phyloP scores from a whole-genome alignment of 2,329 filamentous ascomycete species.

The Colletotrichum cordylinicola region DNA sequence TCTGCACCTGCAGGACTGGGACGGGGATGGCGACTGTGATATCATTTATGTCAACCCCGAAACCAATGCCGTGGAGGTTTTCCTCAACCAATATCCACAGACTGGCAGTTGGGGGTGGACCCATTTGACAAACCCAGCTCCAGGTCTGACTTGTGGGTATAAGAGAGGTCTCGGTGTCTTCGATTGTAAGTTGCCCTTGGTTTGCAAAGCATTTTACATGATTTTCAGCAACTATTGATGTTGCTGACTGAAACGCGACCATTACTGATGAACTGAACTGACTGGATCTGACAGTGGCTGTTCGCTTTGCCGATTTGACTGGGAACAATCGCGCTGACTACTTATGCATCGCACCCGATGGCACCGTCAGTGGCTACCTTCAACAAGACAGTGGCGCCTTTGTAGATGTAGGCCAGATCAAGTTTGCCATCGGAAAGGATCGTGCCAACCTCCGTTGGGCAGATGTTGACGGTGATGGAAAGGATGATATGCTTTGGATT shows the following conservation, averaged over 20 bases:
- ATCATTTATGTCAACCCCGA: conserved; percentile 34
- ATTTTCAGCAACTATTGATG: neutral
- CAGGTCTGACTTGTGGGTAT: conserved; percentile 26
- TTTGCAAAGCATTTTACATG: fast-evolving
- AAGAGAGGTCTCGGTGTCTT: conserved; percentile 26
- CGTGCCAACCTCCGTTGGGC: conserved; percentile 40
- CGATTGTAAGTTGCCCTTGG: conserved; percentile 15
- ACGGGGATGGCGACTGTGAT: conserved; percentile 39
- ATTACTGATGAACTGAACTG: neutral
- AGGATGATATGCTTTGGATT: conserved; percentile 36
- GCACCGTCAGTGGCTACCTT: conserved; percentile 27
- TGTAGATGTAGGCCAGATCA: conserved; percentile 31
- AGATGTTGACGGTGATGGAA: conserved; percentile 42
- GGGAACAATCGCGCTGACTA: conserved; percentile 34
- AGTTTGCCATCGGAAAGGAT: conserved; percentile 31
- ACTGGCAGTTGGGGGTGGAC: neutral
- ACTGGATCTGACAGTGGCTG: neutral
- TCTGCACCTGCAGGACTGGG: conserved; percentile 40
- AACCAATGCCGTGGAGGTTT: conserved; percentile 28
- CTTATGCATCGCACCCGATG: conserved; percentile 35
- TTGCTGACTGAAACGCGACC: neutral
- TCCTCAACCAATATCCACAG: conserved; percentile 25
- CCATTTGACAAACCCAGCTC: neutral
- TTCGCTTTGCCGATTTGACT: conserved; percentile 36
- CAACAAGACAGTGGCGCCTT: conserved; percentile 24